Evolutionary conservation across 2,329 filamentous ascomycete species (phyloP).

Genomic region (Aureobasidium sp.): DNA sequence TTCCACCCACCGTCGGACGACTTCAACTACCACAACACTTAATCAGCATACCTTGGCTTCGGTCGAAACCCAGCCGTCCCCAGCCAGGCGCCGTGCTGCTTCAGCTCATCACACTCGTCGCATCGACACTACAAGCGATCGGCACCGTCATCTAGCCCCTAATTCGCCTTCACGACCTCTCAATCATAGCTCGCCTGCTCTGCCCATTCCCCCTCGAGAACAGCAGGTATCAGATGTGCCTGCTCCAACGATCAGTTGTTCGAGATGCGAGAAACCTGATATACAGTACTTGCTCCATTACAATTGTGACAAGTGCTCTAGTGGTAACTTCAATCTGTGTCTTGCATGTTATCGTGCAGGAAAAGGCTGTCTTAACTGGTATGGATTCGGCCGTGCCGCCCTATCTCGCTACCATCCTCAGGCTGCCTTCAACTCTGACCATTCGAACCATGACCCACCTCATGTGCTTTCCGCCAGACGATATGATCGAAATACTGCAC

Average conservation of each 20-base stretch:
- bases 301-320: conserved; percentile 64
- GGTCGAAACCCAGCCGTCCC: neutral
- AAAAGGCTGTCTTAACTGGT: conserved; percentile 78
- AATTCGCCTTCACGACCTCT: neutral
- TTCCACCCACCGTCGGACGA: neutral
- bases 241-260: conserved; percentile 69
- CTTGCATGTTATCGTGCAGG: conserved; percentile 69
- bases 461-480: conserved; percentile 46
- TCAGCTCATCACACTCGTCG: neutral
- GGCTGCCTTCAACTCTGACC: conserved; percentile 35
- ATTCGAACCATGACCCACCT: conserved; percentile 38
- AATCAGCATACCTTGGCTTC: neutral
- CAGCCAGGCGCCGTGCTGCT: conserved; percentile 3
- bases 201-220: conserved; percentile 17
- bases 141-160: neutral
- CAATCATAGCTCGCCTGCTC: conserved; percentile 20
- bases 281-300: conserved; percentile 86
- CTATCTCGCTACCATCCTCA: conserved; percentile 38
- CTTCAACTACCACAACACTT: neutral
- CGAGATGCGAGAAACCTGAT: conserved; percentile 59
- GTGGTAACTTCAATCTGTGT: conserved; percentile 72
- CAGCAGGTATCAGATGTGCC: conserved; percentile 19
- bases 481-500: conserved; percentile 37
- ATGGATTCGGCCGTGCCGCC: conserved; percentile 72
- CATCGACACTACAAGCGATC: neutral